Percentiles rank a stretch among this genome's conserved stretches.
phyloP scores from a whole-genome alignment of 148 eudicot genomes.

The Vaccinium macrocarpon region DNA sequence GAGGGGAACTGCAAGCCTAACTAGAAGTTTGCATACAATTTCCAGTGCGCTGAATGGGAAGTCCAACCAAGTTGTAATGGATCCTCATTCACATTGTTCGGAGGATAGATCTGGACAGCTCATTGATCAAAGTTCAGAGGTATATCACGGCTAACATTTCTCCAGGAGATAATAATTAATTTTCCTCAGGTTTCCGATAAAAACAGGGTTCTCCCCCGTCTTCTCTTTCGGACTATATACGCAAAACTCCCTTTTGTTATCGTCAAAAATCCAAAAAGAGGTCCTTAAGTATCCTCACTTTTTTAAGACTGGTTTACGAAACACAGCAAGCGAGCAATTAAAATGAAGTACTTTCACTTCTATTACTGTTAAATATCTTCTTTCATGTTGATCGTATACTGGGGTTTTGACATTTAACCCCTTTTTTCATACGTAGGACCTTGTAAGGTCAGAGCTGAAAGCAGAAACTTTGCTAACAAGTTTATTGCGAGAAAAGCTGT shows the following conservation, averaged over 20 bases:
- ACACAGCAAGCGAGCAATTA: background rate
- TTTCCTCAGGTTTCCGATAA: background rate
- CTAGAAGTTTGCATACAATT: slow-evolving; percentile 49
- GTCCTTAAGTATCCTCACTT: background rate
- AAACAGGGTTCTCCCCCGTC: background rate
- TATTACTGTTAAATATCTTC: background rate
- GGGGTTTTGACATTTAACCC: background rate
- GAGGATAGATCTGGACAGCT: slow-evolving; percentile 25
- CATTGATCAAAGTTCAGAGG: slow-evolving; percentile 48
- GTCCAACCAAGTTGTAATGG: slow-evolving; percentile 31
- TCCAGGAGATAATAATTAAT: background rate
- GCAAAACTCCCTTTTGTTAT: background rate
- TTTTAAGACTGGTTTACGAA: background rate
- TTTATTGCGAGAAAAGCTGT: slow-evolving; percentile 70
- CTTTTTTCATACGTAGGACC: slow-evolving; percentile 36
- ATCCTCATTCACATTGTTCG: slow-evolving; percentile 28
- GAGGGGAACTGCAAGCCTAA: slow-evolving; percentile 56
- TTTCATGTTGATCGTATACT: background rate
- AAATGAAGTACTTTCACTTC: background rate
- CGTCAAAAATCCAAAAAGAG: background rate
- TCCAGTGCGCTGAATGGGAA: slow-evolving; percentile 51
- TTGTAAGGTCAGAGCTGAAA: slow-evolving; percentile 55
- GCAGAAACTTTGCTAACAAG: slow-evolving; percentile 74
- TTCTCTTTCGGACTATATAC: background rate
- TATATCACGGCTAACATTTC: slow-evolving; percentile 19